Evolutionary conservation across 495 filamentous ascomycete genomes (phyloP).

Genomic region (Elaphomyces granulatus): DNA sequence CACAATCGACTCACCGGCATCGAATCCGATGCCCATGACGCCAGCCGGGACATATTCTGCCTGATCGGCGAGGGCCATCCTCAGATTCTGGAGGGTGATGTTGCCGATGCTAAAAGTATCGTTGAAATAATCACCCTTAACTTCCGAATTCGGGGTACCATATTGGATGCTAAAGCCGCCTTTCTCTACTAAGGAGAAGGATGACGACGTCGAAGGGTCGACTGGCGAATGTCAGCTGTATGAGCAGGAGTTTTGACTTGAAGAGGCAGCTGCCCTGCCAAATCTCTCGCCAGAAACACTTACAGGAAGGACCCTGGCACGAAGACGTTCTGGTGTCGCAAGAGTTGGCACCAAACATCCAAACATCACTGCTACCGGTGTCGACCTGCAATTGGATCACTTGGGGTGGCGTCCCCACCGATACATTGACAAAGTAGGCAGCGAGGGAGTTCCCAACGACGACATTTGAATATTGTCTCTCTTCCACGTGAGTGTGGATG

Average conservation of each 20-base stretch:
- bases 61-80: constrained; percentile 56
- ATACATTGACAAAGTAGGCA: constrained; percentile 29
- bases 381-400: constrained; percentile 44
- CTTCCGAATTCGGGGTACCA: constrained; percentile 51
- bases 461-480: constrained; percentile 39
- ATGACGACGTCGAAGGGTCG: too few species aligned
- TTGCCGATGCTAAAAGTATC: constrained; percentile 47
- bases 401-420: constrained; percentile 47
- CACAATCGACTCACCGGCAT: constrained; percentile 53
- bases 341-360: constrained; percentile 24
- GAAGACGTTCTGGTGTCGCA: constrained; percentile 3
- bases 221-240: too few species aligned
- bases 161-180: constrained; percentile 60
- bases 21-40: constrained; percentile 63
- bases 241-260: too few species aligned
- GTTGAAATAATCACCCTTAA: constrained; percentile 53
- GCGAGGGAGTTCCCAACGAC: constrained; percentile 13
- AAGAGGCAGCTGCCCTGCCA: too few species aligned
- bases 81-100: constrained; percentile 38
- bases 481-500: neutral
- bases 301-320: too few species aligned
- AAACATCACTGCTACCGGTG: constrained; percentile 66
- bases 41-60: constrained; percentile 33
- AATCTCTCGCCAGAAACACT: too few species aligned
- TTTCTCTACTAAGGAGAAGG: too few species aligned